Evolutionary conservation across 768 basidiomycete genomes (phyloP), one percentile per base, ranked within the genome.

Genomic region (Trametes villosa): DNA sequence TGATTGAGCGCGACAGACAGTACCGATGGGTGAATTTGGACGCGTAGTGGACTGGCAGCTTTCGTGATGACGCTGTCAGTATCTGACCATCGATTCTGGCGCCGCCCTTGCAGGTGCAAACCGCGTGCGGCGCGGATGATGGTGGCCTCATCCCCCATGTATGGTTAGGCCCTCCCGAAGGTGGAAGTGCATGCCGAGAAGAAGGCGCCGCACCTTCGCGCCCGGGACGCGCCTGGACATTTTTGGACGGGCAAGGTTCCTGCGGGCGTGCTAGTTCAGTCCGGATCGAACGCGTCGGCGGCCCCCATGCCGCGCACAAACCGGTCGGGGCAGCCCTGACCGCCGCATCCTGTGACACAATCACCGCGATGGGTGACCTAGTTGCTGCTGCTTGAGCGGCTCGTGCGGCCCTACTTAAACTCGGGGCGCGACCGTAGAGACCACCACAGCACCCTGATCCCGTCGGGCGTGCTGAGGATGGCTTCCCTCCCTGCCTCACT

Each of bases 381-480:
- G 29, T n/a, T 33, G 40, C 18, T 33, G 53, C 40, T 34, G 40
- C 31, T 40, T 51, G 57, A 48, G 57, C 57, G 62, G 62, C 62
- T 27, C 46, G 12, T 22, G 12, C 9, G 1, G 17, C 34, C 9
- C 53, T 63, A 63, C 62, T 54, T 63, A 63, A 59, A 44, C 15
- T 24, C 33, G n/a, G 8, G 15, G 29, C 31, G 47, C 34, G 6
- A 31, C 31, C 26, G 12, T 7, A 5, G 30, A 13, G 26, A 27
- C 20, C 57, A 49, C 57, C 49, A 48, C 47, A 36, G 57, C 62
- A 59, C 57, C 62, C 52, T 55, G 53, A 50, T 36, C 33, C 22
- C 30, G 20, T 34, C n/a, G 40, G 57, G 57, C 34, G 57, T 51
- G 57, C 54, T 55, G 49, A 65, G 53, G 56, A 65, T 65, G 64